A percentile compares a stretch with the other conserved stretches of the same genome.
phyloP scores from a whole-genome alignment of 2,329 filamentous ascomycete genomes.

The Fusarium tjaetaba region DNA sequence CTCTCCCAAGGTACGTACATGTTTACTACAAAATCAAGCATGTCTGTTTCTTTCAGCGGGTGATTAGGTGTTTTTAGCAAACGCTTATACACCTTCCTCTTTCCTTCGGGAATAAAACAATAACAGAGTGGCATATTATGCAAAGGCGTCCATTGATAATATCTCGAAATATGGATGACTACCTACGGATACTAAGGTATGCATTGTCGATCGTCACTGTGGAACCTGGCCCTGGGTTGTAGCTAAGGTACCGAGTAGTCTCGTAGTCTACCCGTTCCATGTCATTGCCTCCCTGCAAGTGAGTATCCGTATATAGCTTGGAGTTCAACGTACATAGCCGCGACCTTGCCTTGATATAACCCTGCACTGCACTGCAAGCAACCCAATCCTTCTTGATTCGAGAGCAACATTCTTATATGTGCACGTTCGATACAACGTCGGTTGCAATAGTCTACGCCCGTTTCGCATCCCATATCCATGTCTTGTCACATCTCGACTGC shows the following conservation, averaged over 20 bases:
- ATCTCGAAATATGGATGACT: background rate
- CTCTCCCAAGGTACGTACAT: background rate
- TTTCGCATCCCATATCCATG: background rate
- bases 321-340: background rate
- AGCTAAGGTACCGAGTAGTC: too few species aligned
- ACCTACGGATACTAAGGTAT: too few species aligned
- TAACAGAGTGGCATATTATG: background rate
- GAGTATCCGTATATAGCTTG: background rate
- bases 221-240: background rate
- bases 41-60: background rate
- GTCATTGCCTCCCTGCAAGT: background rate
- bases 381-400: background rate
- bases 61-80: background rate
- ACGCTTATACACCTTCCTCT: background rate
- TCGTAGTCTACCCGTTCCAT: background rate
- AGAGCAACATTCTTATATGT: background rate
- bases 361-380: background rate
- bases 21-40: background rate
- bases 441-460: background rate
- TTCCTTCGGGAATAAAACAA: background rate
- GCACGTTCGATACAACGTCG: background rate
- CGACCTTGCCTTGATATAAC: background rate
- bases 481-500: background rate
- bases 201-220: slow-evolving; percentile 2
- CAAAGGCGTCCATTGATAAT: background rate